phyloP scores from a whole-genome alignment of 257 asterid genomes.

The Echium plantagineum region DNA sequence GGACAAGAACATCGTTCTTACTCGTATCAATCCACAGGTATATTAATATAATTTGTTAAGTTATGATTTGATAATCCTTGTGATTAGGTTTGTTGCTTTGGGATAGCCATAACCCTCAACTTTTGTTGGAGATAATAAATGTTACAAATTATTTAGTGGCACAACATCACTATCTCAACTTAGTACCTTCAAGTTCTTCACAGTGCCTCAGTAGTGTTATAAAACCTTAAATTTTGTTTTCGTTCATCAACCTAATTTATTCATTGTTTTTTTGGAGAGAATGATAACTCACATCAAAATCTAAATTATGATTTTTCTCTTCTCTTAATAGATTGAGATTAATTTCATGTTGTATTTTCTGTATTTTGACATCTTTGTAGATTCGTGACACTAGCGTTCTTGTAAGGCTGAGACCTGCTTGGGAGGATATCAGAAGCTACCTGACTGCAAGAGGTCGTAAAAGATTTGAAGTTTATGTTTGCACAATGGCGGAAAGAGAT shows the following conservation, averaged over 20 bases:
- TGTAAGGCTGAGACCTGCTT: conserved; percentile 96
- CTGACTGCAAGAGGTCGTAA: conserved; percentile 93
- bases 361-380: conserved; percentile 25
- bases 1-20: conserved; percentile 79
- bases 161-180: neutral
- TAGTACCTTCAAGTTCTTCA: too few relatives aligned
- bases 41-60: conserved; percentile 4
- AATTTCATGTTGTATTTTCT: neutral
- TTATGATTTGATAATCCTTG: neutral
- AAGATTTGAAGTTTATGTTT: conserved; percentile 94
- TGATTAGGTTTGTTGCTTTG: neutral
- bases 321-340: neutral
- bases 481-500: conserved; percentile 99
- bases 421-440: conserved; percentile 97
- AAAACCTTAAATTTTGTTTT: neutral
- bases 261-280: neutral
- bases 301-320: neutral
- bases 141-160: neutral
- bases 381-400: conserved; percentile 97
- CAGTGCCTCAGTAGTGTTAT: neutral
- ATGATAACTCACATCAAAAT: neutral
- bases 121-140: neutral
- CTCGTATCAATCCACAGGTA: conserved; percentile 90
- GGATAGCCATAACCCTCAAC: neutral
- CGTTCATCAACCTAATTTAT: neutral